These are phyloP conservation scores for Solanum aculeatissimum DNA, from an alignment of 305 asterid species.

Conservation along the genomic window DNA sequence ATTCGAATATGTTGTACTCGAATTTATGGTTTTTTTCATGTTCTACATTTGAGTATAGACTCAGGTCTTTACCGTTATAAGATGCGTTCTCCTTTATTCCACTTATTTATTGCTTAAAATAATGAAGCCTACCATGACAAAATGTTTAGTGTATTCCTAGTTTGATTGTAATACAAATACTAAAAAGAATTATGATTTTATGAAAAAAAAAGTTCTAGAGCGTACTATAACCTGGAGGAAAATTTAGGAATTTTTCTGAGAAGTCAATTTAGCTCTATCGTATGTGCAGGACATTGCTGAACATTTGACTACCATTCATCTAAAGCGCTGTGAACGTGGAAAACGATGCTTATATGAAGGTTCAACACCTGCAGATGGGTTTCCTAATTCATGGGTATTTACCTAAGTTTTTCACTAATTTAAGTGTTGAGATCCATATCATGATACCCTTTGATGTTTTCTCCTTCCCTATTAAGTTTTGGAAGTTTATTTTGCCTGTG, in stretches of 20 bases:
- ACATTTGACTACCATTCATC: conserved; percentile 81
- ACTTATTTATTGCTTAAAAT: neutral
- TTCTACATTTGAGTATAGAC: neutral
- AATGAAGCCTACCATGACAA: neutral
- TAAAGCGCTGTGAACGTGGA: conserved; percentile 87
- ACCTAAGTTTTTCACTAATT: neutral
- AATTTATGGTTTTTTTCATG: neutral
- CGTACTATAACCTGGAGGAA: neutral
- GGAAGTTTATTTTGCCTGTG: neutral
- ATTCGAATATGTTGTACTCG: neutral
- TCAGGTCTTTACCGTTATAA: neutral
- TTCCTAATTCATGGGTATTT: conserved; percentile 84
- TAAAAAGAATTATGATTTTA: neutral
- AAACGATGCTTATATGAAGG: conserved; percentile 94
- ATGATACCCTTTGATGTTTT: neutral
- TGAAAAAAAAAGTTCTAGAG: neutral
- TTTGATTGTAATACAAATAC: neutral
- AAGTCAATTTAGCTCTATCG: neutral
- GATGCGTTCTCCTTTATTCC: neutral
- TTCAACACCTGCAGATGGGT: conserved; percentile 78
- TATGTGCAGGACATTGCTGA: conserved; percentile 82
- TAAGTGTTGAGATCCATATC: neutral
- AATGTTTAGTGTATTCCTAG: neutral
- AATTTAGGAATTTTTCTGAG: neutral
- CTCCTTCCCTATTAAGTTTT: neutral